These are phyloP conservation scores for Collybia nuda DNA, from an alignment of 768 basidiomycete species.

Conservation along the genomic window DNA sequence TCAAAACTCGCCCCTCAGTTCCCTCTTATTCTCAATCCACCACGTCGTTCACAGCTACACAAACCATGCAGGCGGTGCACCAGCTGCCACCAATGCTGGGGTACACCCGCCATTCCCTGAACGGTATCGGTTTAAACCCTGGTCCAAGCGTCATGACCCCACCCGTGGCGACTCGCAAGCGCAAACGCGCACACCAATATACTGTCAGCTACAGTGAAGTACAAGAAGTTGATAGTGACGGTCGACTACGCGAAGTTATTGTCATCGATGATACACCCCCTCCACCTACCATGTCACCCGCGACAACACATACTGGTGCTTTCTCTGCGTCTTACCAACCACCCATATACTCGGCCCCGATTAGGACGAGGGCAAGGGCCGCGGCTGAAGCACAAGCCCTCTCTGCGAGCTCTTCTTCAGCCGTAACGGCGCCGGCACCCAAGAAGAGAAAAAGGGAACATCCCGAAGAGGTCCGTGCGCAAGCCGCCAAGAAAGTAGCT, in stretches of 20 bases:
- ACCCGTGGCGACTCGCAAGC: conserved; percentile 72
- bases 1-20: conserved; percentile 28
- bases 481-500: conserved; percentile 60
- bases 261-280: conserved; percentile 92
- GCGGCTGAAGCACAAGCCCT: conserved; percentile 83
- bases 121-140: conserved; percentile 37
- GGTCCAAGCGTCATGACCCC: conserved; percentile 72
- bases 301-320: conserved; percentile 66
- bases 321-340: conserved; percentile 83
- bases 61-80: conserved; percentile 75
- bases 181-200: conserved; percentile 79
- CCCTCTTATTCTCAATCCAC: conserved; percentile 38
- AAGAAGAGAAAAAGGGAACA: conserved; percentile 86
- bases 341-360: conserved; percentile 70
- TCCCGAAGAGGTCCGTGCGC: conserved; percentile 71
- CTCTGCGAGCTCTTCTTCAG: conserved; percentile 66
- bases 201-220: conserved; percentile 88
- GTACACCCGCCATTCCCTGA: conserved; percentile 63
- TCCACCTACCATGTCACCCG: conserved; percentile 77
- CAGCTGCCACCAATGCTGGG: conserved; percentile 60
- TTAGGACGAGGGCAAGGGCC: conserved; percentile 81
- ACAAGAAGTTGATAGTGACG: conserved; percentile 80
- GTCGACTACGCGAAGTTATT: conserved; percentile 81
- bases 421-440: conserved; percentile 64
- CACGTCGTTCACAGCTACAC: conserved; percentile 49